Evolutionary conservation across 1,284 basidiomycete species (phyloP).

Genomic region (Sphaerobolus stellatus): DNA sequence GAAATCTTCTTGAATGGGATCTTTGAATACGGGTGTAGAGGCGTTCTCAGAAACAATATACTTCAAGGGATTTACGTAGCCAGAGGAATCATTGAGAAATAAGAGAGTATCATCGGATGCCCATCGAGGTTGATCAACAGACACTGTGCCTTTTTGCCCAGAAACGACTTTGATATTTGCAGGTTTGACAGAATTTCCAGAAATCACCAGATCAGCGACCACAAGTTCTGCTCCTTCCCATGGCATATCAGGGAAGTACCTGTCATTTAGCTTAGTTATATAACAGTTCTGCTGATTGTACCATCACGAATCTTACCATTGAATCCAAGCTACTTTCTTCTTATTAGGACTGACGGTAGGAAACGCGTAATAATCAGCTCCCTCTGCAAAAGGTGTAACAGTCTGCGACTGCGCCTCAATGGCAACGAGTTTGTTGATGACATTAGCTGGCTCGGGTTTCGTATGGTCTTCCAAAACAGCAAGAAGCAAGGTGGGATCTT

Average conservation of each 20-base stretch:
- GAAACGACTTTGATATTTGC: conserved; percentile 42
- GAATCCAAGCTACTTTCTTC: conserved; percentile 61
- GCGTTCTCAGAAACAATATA: conserved; percentile 39
- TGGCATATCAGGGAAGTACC: conserved; percentile 75
- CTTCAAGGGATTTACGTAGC: conserved; percentile 71
- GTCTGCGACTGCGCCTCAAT: conserved; percentile 48
- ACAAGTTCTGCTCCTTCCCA: conserved; percentile 71
- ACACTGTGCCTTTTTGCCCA: conserved; percentile 47
- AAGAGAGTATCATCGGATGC: conserved; percentile 54
- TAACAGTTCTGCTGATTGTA: conserved; percentile 13
- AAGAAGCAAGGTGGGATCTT: conserved; percentile 46
- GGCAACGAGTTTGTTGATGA: conserved; percentile 57
- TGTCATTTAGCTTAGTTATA: not conserved
- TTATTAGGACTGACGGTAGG: conserved; percentile 71
- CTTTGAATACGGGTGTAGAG: conserved; percentile 40
- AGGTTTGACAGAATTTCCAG: conserved; percentile 27
- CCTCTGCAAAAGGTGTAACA: conserved; percentile 46
- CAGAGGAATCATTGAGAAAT: conserved; percentile 67
- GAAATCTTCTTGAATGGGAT: conserved; percentile 57
- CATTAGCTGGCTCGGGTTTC: conserved; percentile 49
- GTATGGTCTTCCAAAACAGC: conserved; percentile 71
- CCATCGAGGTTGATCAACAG: conserved; percentile 58
- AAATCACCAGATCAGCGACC: conserved; percentile 39
- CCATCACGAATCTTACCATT: conserved; percentile 46
- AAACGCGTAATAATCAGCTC: conserved; percentile 64